These are phyloP conservation scores for Neocucurbitaria cava DNA, from an alignment of 2,329 filamentous ascomycete species.

Conservation along the genomic window DNA sequence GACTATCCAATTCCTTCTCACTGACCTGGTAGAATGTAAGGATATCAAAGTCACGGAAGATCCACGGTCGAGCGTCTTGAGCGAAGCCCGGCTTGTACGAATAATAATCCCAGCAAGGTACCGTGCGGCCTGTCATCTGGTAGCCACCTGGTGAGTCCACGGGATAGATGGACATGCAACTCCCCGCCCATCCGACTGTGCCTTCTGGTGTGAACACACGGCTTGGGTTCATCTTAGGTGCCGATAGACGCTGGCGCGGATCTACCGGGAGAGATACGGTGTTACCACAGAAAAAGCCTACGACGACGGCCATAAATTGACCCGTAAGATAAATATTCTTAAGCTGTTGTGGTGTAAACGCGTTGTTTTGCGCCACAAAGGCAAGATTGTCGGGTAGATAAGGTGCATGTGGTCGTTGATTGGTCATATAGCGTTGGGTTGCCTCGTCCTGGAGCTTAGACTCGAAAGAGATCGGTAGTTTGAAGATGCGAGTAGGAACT, in stretches of 20 bases:
- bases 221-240: conserved; percentile 64
- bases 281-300: conserved; percentile 64
- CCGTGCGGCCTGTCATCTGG: conserved; percentile 61
- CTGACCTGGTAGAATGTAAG: conserved; percentile 62
- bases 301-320: conserved; percentile 60
- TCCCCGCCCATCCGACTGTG: conserved; percentile 63
- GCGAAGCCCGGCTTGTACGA: conserved; percentile 59
- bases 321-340: conserved; percentile 60
- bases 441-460: conserved; percentile 57
- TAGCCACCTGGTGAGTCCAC: conserved; percentile 66
- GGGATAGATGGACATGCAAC: conserved; percentile 62
- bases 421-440: conserved; percentile 66
- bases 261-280: conserved; percentile 62
- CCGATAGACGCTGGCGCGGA: conserved; percentile 60
- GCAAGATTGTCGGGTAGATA: conserved; percentile 69
- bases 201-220: conserved; percentile 65
- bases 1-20: conserved; percentile 59
- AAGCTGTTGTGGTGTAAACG: conserved; percentile 57
- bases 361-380: conserved; percentile 64
- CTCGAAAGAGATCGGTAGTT: conserved; percentile 53
- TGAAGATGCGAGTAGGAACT: conserved; percentile 53
- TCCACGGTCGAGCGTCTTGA: conserved; percentile 55
- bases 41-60: conserved; percentile 65
- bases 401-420: conserved; percentile 65
- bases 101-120: conserved; percentile 62